These are phyloP conservation scores for Gynochthodes officinalis DNA, from an alignment of 257 asterid genomes.

Conservation along the genomic window DNA sequence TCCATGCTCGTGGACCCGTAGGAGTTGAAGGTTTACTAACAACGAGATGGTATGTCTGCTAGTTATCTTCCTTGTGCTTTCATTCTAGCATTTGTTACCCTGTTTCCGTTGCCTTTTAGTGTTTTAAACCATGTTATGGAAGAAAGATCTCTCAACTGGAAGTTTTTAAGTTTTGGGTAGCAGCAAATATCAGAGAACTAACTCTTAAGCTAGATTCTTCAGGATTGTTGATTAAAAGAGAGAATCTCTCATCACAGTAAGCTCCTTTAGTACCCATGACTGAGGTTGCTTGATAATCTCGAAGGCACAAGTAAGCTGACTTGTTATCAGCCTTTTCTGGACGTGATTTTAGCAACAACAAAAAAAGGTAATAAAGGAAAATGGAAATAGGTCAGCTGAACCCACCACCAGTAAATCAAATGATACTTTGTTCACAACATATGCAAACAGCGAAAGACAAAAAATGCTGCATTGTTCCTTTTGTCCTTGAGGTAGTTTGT, in stretches of 20 bases:
- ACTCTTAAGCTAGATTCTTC: background rate
- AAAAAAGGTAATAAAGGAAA: background rate
- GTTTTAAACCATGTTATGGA: background rate
- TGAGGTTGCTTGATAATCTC: background rate
- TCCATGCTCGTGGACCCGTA: constrained; percentile 98
- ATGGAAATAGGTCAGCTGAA: too few relatives aligned
- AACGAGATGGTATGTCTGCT: constrained; percentile 64
- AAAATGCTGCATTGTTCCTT: background rate
- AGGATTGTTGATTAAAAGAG: background rate
- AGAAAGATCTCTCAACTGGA: background rate
- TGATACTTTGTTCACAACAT: background rate
- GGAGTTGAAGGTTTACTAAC: constrained; percentile 96
- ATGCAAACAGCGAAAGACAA: background rate
- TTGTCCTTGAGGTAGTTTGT: background rate
- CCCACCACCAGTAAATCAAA: too few relatives aligned
- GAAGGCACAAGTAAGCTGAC: background rate
- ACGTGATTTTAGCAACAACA: too few relatives aligned
- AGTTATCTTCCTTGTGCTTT: constrained; percentile 3
- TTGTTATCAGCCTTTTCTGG: background rate
- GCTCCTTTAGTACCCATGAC: background rate
- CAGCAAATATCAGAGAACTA: background rate
- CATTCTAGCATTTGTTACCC: background rate
- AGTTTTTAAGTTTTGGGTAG: background rate
- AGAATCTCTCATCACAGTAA: background rate
- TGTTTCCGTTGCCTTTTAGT: background rate